Evolutionary conservation across 495 filamentous ascomycete genomes (phyloP).

Genomic region (Penicillium dipodomyicola): DNA sequence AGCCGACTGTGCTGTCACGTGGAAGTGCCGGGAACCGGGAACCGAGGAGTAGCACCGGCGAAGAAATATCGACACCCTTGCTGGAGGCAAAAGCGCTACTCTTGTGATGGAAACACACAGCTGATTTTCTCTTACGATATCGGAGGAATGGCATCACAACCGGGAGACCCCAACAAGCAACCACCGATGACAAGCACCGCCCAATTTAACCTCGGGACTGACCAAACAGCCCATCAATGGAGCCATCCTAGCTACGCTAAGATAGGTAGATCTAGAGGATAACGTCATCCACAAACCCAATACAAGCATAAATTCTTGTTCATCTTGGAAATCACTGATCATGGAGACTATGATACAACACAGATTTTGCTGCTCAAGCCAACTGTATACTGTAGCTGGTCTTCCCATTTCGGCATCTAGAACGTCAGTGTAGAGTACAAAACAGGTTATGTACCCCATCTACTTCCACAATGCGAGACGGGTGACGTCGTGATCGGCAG

Average conservation of each 20-base stretch:
- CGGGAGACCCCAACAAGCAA: neutral
- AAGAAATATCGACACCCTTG: neutral
- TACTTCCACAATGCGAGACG: neutral
- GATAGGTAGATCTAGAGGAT: neutral
- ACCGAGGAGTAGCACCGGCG: neutral
- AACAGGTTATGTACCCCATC: neutral
- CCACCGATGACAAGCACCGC: neutral
- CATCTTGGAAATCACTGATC: neutral
- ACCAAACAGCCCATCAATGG: neutral
- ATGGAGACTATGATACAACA: neutral
- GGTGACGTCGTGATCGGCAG: constrained; percentile 23
- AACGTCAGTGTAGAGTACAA: neutral
- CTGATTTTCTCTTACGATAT: neutral
- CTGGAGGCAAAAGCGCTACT: neutral
- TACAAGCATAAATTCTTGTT: neutral
- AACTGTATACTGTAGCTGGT: neutral
- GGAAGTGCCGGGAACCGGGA: neutral
- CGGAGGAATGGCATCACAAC: neutral
- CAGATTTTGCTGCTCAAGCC: neutral
- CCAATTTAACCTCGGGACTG: neutral
- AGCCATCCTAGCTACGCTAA: neutral
- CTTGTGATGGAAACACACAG: neutral
- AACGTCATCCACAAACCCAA: constrained; percentile 7
- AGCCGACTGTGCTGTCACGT: constrained; percentile 2
- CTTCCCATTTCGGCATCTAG: neutral